Evolutionary conservation across 805 yeast species (phyloP), one percentile per base, ranked within the genome.

Genomic region (Kregervanrija delftensis): DNA sequence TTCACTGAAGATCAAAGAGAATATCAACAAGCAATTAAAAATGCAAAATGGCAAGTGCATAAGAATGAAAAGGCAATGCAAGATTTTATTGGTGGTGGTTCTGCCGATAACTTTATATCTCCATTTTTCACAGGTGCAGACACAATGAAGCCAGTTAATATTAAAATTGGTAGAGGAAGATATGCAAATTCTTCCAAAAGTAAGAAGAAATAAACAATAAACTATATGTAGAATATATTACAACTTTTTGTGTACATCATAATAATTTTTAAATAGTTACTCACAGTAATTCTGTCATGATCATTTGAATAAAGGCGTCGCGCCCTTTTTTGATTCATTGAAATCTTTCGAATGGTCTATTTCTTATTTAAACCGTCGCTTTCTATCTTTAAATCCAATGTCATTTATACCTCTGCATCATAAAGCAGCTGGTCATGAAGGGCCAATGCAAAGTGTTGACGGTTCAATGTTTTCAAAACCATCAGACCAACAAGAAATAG

Each of bases 1-100:
- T 72, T 89, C 45, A 78, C 95, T 55, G 98, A 86, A 63, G 99
- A 93, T 66, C 97, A 93, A 68, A 86, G 85, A 57, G 99, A 93
- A 64, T 93, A 93, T 63, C 78, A 79, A 52, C 81, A 84, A 62
- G 96, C 96, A 1, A 61, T 91, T 48, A 89, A 89, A 61, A 83
- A 86, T 56, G 95, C 90, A 44, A 81, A 82, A 37, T 88, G 96
- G 95, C 83, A 81, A 54, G 77, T 86, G 57, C 75, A 86, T 56
- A 85, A 86, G 56, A 87, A 86, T 56, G 97, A 90, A 57, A 90
- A 90, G 62, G 71, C 85, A 46, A 68, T 89, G 50, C 81, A 83
- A 53, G 88, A 87, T 56, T 93, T 95, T 83, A 81, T 90, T 41
- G 96, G 97, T 13, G 96, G 96, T n/a, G 93, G 93, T 5, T 80